Evolutionary conservation across 371 early-diverging fungal species (phyloP).

Genomic region (Coemansia sp.): DNA sequence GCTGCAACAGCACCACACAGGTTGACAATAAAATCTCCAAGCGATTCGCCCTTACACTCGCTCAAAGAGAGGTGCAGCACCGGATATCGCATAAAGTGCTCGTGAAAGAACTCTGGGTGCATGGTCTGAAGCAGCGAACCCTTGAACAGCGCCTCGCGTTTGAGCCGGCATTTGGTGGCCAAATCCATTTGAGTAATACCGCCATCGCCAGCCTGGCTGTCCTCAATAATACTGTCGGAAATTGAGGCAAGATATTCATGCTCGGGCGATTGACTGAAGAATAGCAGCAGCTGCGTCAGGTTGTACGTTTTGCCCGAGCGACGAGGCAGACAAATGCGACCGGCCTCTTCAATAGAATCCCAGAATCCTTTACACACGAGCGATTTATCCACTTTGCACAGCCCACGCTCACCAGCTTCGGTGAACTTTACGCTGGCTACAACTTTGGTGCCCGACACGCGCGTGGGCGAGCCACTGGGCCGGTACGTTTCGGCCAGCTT

Average conservation of each 20-base stretch:
- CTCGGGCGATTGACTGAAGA: constrained; percentile 30
- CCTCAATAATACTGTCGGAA: constrained; percentile 6
- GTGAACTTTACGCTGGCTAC: constrained; percentile 22
- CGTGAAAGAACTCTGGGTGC: constrained; percentile 20
- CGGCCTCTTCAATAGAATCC: constrained; percentile 25
- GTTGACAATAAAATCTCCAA: constrained; percentile 9
- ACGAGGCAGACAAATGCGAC: constrained; percentile 31
- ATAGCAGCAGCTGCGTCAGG: constrained; percentile 34
- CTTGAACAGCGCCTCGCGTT: constrained; percentile 28
- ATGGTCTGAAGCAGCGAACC: constrained; percentile 23
- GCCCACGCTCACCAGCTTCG: background rate
- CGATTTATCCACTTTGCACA: constrained; percentile 44
- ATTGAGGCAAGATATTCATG: constrained; percentile 1
- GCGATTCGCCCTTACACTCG: constrained; percentile 6
- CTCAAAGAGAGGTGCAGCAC: constrained; percentile 29
- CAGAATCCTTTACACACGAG: constrained; percentile 41
- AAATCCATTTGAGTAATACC: constrained; percentile 8
- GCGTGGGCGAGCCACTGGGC: constrained; percentile 38
- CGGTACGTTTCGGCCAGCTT: constrained; percentile 21
- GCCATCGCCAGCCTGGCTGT: background rate
- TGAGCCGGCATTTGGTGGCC: constrained; percentile 17
- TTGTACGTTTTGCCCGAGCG: constrained; percentile 46
- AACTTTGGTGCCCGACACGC: constrained; percentile 36
- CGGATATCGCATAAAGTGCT: constrained; percentile 43
- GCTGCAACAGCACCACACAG: background rate